phyloP scores from a whole-genome alignment of 441 rosid genomes.

The Erysimum pusillum region DNA sequence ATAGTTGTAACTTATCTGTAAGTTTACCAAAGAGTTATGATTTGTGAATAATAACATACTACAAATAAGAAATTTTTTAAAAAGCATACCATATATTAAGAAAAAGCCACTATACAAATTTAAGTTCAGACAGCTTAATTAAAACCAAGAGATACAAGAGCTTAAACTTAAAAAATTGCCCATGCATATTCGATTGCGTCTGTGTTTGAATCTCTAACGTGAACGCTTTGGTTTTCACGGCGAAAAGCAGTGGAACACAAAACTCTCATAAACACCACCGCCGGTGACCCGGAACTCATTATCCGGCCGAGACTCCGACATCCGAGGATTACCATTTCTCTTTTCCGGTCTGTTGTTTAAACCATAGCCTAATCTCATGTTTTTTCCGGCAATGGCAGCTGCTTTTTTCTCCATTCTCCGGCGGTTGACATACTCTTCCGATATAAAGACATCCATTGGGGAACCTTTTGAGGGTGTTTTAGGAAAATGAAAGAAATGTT shows the following conservation, averaged over 20 bases:
- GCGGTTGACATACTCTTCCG: conserved; percentile 64
- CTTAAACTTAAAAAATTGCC: conserved; percentile 5
- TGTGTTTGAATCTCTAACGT: conserved; percentile 8
- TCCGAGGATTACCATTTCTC: background rate
- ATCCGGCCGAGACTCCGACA: conserved; percentile 34
- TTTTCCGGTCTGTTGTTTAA: conserved; percentile 22
- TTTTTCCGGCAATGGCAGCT: conserved; percentile 43
- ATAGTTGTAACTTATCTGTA: background rate
- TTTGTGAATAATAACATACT: background rate
- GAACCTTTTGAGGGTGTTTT: conserved; percentile 8
- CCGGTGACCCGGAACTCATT: conserved; percentile 33
- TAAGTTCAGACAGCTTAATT: too few species aligned
- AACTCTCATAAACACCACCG: conserved; percentile 34
- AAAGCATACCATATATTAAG: too few species aligned
- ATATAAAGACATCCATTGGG: conserved; percentile 64
- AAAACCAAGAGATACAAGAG: conserved; percentile 24
- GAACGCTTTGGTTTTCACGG: conserved; percentile 24
- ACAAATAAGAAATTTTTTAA: background rate
- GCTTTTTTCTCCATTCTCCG: conserved; percentile 65
- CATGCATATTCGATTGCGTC: conserved; percentile 15
- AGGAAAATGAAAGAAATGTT: conserved; percentile 5
- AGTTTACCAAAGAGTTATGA: background rate
- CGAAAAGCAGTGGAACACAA: conserved; percentile 43
- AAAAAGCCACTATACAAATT: background rate
- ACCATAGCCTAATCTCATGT: conserved; percentile 5